Percentiles rank a stretch among this genome's conserved stretches.
Evolutionary conservation across 2,329 filamentous ascomycete genomes (phyloP).

Genomic region (Cladosporium sp.): DNA sequence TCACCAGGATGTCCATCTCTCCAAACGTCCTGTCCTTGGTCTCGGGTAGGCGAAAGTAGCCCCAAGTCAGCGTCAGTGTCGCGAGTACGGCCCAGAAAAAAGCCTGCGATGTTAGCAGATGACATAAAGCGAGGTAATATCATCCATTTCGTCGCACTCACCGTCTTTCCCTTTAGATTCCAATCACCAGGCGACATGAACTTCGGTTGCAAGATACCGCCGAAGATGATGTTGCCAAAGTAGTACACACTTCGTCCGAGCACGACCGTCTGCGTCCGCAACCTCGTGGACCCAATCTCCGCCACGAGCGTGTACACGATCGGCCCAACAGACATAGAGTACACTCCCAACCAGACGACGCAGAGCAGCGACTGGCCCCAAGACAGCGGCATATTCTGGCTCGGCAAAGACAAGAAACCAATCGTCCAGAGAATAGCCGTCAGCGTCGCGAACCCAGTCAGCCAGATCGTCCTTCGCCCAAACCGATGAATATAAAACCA

Average conservation of each 20-base stretch:
- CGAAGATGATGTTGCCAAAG: slow-evolving; percentile 20
- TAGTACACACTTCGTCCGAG: slow-evolving; percentile 23
- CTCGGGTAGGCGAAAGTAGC: slow-evolving; percentile 31
- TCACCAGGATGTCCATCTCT: slow-evolving; percentile 33
- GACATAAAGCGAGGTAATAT: neutral
- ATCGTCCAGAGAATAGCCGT: slow-evolving; percentile 5
- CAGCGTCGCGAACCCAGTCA: slow-evolving; percentile 18
- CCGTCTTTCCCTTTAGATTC: slow-evolving; percentile 7
- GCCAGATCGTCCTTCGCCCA: slow-evolving; percentile 34
- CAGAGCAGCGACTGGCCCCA: slow-evolving; percentile 9
- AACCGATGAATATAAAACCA: slow-evolving; percentile 28
- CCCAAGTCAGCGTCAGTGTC: slow-evolving; percentile 21
- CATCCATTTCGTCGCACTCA: neutral
- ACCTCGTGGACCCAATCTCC: slow-evolving; percentile 23
- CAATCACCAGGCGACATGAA: slow-evolving; percentile 16
- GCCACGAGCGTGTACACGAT: slow-evolving; percentile 22
- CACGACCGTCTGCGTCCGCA: slow-evolving; percentile 26
- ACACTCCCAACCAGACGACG: slow-evolving; percentile 8
- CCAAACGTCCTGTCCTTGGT: slow-evolving; percentile 31
- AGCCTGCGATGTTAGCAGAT: neutral
- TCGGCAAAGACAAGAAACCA: slow-evolving; percentile 4
- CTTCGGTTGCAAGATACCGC: slow-evolving; percentile 24
- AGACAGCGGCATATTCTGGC: neutral
- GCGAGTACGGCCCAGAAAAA: slow-evolving; percentile 28
- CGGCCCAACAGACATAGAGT: slow-evolving; percentile 8